A percentile compares a stretch with the other conserved stretches of the same genome.
phyloP scores from a whole-genome alignment of 768 basidiomycete genomes.

The Polyporus arcularius region DNA sequence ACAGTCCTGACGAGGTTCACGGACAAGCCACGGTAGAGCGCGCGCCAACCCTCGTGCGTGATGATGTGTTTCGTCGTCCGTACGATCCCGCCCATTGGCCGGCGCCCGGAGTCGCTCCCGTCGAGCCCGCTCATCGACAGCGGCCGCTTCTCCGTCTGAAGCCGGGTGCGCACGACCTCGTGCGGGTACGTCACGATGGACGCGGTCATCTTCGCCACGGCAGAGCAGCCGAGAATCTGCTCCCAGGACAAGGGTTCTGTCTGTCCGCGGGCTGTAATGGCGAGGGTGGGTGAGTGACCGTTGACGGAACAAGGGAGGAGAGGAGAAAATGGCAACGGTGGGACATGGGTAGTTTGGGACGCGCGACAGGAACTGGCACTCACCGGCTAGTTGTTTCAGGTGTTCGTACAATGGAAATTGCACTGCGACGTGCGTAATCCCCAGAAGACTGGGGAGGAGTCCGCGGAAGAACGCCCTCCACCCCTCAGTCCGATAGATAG shows the following conservation, averaged over 20 bases:
- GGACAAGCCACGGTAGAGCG: slow-evolving; percentile 91
- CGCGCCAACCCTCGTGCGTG: slow-evolving; percentile 82
- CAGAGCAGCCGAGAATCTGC: slow-evolving; percentile 85
- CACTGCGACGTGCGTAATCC: slow-evolving; percentile 93
- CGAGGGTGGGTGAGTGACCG: not conserved
- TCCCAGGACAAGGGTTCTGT: slow-evolving; percentile 49
- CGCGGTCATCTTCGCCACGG: slow-evolving; percentile 94
- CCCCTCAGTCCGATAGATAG: slow-evolving; percentile 92
- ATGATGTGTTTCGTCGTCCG: slow-evolving; percentile 75
- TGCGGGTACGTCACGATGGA: slow-evolving; percentile 96
- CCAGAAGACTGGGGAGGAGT: slow-evolving; percentile 87
- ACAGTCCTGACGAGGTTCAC: slow-evolving; percentile 94
- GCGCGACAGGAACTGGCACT: slow-evolving; percentile 37
- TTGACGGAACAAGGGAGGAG: not conserved
- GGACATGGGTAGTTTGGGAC: not conserved
- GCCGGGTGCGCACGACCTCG: slow-evolving; percentile 96
- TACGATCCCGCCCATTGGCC: slow-evolving; percentile 65
- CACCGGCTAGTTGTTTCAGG: slow-evolving; percentile 84
- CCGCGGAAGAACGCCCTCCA: slow-evolving; percentile 91
- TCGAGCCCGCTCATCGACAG: slow-evolving; percentile 51
- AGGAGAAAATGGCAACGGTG: not conserved
- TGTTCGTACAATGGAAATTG: slow-evolving; percentile 97
- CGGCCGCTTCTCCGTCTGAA: slow-evolving; percentile 82
- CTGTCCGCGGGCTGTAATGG: slow-evolving; percentile 44
- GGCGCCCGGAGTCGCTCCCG: slow-evolving; percentile 56